A percentile compares a stretch with the other conserved stretches of the same genome.
These are phyloP conservation scores for Pachyrhizus erosus DNA, from an alignment of 306 rosid genomes.

Conservation along the genomic window DNA sequence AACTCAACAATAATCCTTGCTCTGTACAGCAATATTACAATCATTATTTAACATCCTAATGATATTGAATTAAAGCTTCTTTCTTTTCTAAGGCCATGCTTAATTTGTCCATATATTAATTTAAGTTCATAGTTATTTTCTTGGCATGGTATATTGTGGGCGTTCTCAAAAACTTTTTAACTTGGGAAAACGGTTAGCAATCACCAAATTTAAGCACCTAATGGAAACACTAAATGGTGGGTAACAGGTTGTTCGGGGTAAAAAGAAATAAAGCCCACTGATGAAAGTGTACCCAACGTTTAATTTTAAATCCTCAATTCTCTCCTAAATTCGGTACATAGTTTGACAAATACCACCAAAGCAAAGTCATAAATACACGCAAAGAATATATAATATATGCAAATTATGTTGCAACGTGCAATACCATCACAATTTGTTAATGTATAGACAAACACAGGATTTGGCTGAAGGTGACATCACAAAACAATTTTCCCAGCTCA, in stretches of 20 bases:
- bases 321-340: no score
- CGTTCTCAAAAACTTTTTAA: no score
- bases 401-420: not conserved
- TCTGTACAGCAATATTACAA: not conserved
- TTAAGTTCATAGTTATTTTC: no score
- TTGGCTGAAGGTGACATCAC: not conserved
- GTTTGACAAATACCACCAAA: not conserved
- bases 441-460: not conserved
- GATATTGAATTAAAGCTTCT: not conserved
- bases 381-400: not conserved
- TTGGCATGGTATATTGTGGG: no score
- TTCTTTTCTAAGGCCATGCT: not conserved
- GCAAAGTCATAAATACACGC: constrained; percentile 13
- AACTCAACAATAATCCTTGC: not conserved
- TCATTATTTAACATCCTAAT: constrained; percentile 28
- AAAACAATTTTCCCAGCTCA: not conserved
- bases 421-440: not conserved
- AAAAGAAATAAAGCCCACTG: no score
- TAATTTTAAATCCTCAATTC: no score
- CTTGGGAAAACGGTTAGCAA: no score
- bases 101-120: not conserved
- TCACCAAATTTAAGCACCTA: no score
- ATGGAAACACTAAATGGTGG: no score
- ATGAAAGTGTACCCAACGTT: no score
- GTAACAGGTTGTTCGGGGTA: no score